Base-by-base conservation (phyloP, 1,284 basidiomycete species). In the Moesziomyces antarcticus region DNA sequence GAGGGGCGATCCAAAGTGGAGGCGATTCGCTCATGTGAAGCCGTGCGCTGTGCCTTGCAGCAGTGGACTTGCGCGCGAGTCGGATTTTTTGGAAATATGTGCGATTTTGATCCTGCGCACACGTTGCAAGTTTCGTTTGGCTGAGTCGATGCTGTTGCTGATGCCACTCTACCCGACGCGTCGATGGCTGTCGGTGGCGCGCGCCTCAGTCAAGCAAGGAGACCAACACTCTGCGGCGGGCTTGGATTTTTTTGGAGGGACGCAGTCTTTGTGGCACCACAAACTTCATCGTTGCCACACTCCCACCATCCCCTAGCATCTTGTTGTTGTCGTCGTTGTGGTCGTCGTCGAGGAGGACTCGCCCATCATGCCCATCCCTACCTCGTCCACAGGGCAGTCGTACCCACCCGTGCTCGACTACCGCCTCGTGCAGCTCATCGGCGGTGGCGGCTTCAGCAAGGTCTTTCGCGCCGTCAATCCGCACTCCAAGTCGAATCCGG, bases 361-460 rank as follows among this genome's bases (percentile, higher is more conserved):
- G 6, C 37, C 18, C 47, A 51, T 16, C 13, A 76, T 76, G 74
- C 56, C 70, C 3, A 73, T 73, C 33, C 81, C 81, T 13, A 83
- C 75, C 37, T 82, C 80, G 10, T 83, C 81, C 1, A 77, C 77
- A 4, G 81, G 81, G 22, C 77, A 79, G 60, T 53, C 73, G 44
- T 83, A 83, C 47, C 81, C 81, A 25, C 50, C 66, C 1, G 76
- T 83, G 5, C 60, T 78, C 18, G 82, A 80, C 50, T 84, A 82
- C 63, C 69, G 73, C 41, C 75, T 84, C 51, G 78, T 78, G 20
- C 77, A 82, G 64, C 76, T 78, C 44, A 78, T 84, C 37, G 81
- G 82, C 27, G 82, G 82, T 50, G 82, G 82, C 33, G 82, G 82
- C 37, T 82, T 82, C 68, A 68, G 56, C 58, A 81, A 78, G 22